phyloP scores from a whole-genome alignment of 352 stramenopile species.

The Globisporangium emineosum region DNA sequence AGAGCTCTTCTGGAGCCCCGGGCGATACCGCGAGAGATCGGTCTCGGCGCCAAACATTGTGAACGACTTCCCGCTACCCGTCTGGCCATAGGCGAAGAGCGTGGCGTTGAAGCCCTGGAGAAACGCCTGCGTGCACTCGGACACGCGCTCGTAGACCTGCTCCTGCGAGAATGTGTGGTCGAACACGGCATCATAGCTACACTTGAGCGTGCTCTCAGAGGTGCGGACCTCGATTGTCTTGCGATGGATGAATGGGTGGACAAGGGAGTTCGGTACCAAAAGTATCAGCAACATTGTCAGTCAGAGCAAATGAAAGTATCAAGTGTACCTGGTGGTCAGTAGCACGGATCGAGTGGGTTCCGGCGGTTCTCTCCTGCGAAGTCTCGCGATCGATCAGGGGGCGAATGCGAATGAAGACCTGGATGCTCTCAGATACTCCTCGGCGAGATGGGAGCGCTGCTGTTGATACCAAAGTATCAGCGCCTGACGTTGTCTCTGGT shows the following conservation, averaged over 20 bases:
- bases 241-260: background rate
- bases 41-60: slow-evolving; percentile 84
- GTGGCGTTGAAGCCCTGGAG: slow-evolving; percentile 83
- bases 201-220: slow-evolving; percentile 69
- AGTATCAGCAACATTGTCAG: background rate
- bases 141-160: slow-evolving; percentile 76
- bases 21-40: slow-evolving; percentile 65
- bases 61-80: slow-evolving; percentile 83
- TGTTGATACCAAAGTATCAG: background rate
- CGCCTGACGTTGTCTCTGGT: background rate
- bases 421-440: slow-evolving; percentile 65
- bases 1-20: slow-evolving; percentile 75
- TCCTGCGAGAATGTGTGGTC: slow-evolving; percentile 69
- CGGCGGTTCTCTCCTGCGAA: slow-evolving; percentile 24
- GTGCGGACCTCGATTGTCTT: slow-evolving; percentile 82
- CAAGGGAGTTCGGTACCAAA: background rate
- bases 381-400: slow-evolving; percentile 74
- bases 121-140: slow-evolving; percentile 76
- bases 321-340: slow-evolving; percentile 41
- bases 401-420: slow-evolving; percentile 83
- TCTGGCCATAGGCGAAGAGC: slow-evolving; percentile 84
- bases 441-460: slow-evolving; percentile 12
- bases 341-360: slow-evolving; percentile 38
- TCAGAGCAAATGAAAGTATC: background rate
- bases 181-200: slow-evolving; percentile 79